These are phyloP conservation scores for Mycoemilia scoparia DNA, from an alignment of 192 early-diverging fungal species.

Conservation along the genomic window DNA sequence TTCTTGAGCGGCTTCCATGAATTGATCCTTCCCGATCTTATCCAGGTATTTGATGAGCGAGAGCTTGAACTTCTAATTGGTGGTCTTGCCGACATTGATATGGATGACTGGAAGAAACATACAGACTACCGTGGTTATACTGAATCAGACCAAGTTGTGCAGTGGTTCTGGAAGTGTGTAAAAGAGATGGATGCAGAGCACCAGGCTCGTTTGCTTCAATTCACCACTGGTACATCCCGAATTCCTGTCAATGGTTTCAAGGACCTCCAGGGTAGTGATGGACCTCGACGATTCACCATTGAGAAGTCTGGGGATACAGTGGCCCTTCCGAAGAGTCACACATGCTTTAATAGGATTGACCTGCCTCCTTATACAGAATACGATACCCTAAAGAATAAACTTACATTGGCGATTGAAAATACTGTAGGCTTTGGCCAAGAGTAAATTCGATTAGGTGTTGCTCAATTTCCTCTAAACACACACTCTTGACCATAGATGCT, in stretches of 20 bases:
- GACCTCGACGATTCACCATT: slow-evolving; percentile 85
- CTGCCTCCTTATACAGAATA: slow-evolving; percentile 79
- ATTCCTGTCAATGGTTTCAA: slow-evolving; percentile 99
- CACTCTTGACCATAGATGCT: too few relatives aligned
- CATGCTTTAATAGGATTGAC: slow-evolving; percentile 96
- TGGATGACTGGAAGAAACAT: slow-evolving; percentile 98
- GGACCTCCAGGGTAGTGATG: slow-evolving; percentile 92
- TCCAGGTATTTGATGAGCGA: slow-evolving; percentile 92
- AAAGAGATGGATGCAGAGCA: slow-evolving; percentile 77
- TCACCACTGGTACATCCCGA: slow-evolving; percentile 92
- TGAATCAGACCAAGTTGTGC: slow-evolving; percentile 87
- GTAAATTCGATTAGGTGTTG: too few relatives aligned
- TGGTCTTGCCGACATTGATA: slow-evolving; percentile 88
- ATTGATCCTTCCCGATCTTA: slow-evolving; percentile 84
- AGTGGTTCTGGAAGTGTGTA: slow-evolving; percentile 95
- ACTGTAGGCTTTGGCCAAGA: slow-evolving; percentile 89
- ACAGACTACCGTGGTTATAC: slow-evolving; percentile 95
- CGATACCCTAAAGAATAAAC: slow-evolving; percentile 53
- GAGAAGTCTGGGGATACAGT: slow-evolving; percentile 80
- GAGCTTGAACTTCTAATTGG: slow-evolving; percentile 96
- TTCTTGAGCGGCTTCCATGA: slow-evolving; percentile 91
- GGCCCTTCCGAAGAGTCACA: slow-evolving; percentile 83
- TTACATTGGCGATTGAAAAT: slow-evolving; percentile 89
- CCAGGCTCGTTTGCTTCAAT: slow-evolving; percentile 86
- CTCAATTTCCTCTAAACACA: too few relatives aligned